phyloP scores from a whole-genome alignment of 2,329 filamentous ascomycete species.

The Penicillium janthinellum region DNA sequence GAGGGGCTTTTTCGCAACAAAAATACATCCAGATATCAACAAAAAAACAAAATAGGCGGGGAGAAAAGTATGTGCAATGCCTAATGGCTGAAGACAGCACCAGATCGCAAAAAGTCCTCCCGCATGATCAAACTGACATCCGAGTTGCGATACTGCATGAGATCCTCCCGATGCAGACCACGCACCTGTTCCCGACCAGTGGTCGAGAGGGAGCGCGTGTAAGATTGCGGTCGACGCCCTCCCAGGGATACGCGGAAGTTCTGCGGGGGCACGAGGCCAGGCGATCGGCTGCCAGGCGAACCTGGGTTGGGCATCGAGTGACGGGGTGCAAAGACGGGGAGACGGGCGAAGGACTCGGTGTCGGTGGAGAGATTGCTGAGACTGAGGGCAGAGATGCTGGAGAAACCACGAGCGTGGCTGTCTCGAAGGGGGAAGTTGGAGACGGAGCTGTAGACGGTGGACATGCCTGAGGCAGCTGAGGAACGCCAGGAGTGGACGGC shows the following conservation, averaged over 20 bases:
- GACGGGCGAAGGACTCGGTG: slow-evolving; percentile 33
- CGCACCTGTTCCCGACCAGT: slow-evolving; percentile 35
- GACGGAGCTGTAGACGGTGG: slow-evolving; percentile 30
- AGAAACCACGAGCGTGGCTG: slow-evolving; percentile 20
- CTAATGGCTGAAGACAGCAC: slow-evolving; percentile 20
- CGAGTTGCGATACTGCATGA: slow-evolving; percentile 41
- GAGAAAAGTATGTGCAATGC: not conserved
- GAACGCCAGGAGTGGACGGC: slow-evolving; percentile 41
- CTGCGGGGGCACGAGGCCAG: slow-evolving; percentile 17
- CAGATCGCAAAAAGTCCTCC: slow-evolving; percentile 37
- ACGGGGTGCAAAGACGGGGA: slow-evolving; percentile 39
- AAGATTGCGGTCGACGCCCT: slow-evolving; percentile 18
- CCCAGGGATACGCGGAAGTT: slow-evolving; percentile 21
- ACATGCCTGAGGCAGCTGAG: slow-evolving; percentile 36
- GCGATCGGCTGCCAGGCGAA: slow-evolving; percentile 12
- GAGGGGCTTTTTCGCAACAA: not conserved
- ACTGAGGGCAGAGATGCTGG: slow-evolving; percentile 33
- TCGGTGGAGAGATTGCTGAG: slow-evolving; percentile 35
- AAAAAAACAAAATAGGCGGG: not conserved
- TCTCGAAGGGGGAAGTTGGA: slow-evolving; percentile 25
- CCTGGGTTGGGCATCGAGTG: slow-evolving; percentile 17
- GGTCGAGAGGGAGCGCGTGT: slow-evolving; percentile 30
- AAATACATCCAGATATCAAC: not conserved
- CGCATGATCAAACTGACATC: slow-evolving; percentile 40
- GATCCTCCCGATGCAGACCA: slow-evolving; percentile 37